Conservation (phyloP, 768 basidiomycete species). For the Pleurotus ostreatus region DNA sequence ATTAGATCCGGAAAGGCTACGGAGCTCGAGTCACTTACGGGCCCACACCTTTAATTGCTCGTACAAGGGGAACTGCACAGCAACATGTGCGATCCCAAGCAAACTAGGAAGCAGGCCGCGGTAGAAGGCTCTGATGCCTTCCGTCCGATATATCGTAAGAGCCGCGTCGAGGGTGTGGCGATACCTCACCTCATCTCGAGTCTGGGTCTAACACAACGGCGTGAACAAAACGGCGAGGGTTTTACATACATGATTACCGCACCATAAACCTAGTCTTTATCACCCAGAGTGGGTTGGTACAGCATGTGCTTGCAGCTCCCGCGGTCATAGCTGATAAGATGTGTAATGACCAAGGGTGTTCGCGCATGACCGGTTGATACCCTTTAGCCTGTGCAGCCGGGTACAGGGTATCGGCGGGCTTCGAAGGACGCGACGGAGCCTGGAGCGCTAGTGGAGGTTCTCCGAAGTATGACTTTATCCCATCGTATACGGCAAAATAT, state of each 20-base stretch:
- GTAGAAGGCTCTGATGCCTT: slow-evolving; percentile 89
- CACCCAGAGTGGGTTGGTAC: slow-evolving; percentile 97
- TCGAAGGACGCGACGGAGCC: slow-evolving; percentile 3
- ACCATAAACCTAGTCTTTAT: slow-evolving; percentile 99
- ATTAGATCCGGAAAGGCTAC: background rate
- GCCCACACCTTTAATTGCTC: slow-evolving; percentile 86
- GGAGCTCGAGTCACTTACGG: slow-evolving; percentile 51
- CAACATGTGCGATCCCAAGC: slow-evolving; percentile 91
- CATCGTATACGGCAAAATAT: slow-evolving; percentile 97
- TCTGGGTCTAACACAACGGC: slow-evolving; percentile 64
- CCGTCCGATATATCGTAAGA: slow-evolving; percentile 81
- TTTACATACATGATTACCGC: slow-evolving; percentile 13
- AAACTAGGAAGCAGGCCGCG: slow-evolving; percentile 91
- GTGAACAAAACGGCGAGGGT: slow-evolving; percentile 2
- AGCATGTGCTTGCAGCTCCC: slow-evolving; percentile 88
- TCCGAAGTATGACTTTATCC: slow-evolving; percentile 83
- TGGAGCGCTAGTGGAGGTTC: slow-evolving; percentile 46
- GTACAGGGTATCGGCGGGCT: slow-evolving; percentile 50
- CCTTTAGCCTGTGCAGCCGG: slow-evolving; percentile 84
- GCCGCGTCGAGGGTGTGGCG: slow-evolving; percentile 90
- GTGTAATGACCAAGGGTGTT: slow-evolving; percentile 84
- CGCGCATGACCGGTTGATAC: slow-evolving; percentile 75
- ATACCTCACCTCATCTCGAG: slow-evolving; percentile 73
- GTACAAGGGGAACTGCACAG: slow-evolving; percentile 96
- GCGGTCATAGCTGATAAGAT: slow-evolving; percentile 95